These are phyloP conservation scores for Leccinum rimulosum DNA, from an alignment of 768 basidiomycete genomes.

Conservation along the genomic window DNA sequence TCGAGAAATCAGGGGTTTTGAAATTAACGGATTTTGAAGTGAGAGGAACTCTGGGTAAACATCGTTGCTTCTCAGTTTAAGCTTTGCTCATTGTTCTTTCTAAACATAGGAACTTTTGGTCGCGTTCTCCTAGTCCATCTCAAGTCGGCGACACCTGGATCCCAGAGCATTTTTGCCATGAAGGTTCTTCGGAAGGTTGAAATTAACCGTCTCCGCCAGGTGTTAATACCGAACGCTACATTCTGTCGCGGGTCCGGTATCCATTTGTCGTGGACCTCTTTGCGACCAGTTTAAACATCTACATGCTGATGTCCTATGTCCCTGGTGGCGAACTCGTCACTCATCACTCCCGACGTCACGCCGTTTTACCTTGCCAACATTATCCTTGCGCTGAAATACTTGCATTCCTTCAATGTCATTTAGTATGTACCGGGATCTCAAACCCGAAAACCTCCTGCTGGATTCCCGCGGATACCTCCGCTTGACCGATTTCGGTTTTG, in stretches of 20 bases:
- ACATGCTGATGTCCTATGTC: constrained; percentile 96
- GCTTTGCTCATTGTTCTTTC: constrained; percentile 1
- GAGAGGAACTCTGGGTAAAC: constrained; percentile 67
- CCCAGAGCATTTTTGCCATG: constrained; percentile 69
- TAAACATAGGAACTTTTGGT: constrained; percentile 96
- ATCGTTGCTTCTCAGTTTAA: constrained; percentile 18
- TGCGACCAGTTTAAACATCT: constrained; percentile 90
- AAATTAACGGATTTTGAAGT: constrained; percentile 80
- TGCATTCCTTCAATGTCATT: constrained; percentile 96
- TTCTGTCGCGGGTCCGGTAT: constrained; percentile 87
- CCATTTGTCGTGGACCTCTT: constrained; percentile 97
- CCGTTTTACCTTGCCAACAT: constrained; percentile 97
- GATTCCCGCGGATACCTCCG: constrained; percentile 92
- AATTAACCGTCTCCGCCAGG: constrained; percentile 86
- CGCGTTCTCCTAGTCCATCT: constrained; percentile 89
- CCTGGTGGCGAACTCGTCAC: constrained; percentile 98
- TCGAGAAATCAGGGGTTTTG: constrained; percentile 53
- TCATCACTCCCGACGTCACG: constrained; percentile 92
- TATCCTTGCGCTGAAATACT: constrained; percentile 89
- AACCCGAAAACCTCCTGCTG: constrained; percentile 97
- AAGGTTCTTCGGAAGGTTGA: constrained; percentile 87
- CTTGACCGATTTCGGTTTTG: constrained; percentile 97
- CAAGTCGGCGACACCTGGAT: constrained; percentile 44
- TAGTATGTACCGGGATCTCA: constrained; percentile 80
- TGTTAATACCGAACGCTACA: constrained; percentile 96